phyloP scores from a whole-genome alignment of 1,139 yeast species.

The Pichia sp. region DNA sequence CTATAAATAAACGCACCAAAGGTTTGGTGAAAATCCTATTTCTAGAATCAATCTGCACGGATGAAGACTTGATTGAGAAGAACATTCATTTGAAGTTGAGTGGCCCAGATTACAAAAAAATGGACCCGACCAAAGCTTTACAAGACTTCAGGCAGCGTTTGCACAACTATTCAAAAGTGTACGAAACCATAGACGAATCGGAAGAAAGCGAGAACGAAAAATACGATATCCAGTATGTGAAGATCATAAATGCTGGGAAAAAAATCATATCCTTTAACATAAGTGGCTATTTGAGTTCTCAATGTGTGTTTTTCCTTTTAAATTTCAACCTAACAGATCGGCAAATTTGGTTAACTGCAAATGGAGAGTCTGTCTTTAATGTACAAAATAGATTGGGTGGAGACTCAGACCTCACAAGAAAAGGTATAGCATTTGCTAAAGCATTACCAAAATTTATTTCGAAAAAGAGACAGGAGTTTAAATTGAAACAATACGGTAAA shows the following conservation, averaged over 20 bases:
- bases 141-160: constrained; percentile 66
- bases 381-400: constrained; percentile 30
- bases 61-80: constrained; percentile 70
- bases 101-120: constrained; percentile 88
- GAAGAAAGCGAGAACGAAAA: constrained; percentile 32
- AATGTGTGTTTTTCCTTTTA: constrained; percentile 32
- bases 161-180: constrained; percentile 35
- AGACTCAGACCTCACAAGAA: constrained; percentile 29
- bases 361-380: constrained; percentile 32
- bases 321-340: constrained; percentile 34
- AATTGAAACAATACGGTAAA: constrained; percentile 30
- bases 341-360: constrained; percentile 34
- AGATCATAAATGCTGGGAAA: constrained; percentile 34
- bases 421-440: constrained; percentile 31
- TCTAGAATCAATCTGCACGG: constrained; percentile 87
- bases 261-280: constrained; percentile 33
- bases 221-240: constrained; percentile 33
- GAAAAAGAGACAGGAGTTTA: constrained; percentile 32
- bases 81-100: constrained; percentile 82
- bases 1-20: constrained; percentile 67
- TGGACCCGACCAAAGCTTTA: constrained; percentile 78
- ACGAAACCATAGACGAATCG: constrained; percentile 48
- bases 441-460: constrained; percentile 33
- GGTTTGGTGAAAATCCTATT: constrained; percentile 79
- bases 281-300: constrained; percentile 33